Conservation (phyloP, 2,329 filamentous ascomycete species). For the Davidsoniella neocaledoniae region DNA sequence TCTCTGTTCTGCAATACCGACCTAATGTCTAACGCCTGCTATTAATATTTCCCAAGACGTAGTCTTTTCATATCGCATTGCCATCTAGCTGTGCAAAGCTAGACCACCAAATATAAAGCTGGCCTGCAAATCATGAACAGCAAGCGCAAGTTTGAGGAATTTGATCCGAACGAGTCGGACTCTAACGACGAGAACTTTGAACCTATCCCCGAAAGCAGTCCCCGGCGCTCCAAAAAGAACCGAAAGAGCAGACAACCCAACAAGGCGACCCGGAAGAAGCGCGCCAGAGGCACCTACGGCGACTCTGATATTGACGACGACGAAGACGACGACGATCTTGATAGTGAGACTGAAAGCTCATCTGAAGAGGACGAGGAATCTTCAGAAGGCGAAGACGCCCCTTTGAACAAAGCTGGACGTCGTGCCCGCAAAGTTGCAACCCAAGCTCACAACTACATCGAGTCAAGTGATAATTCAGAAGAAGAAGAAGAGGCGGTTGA, state of each 20-base stretch:
- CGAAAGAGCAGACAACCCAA: conserved; percentile 19
- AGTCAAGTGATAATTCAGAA: conserved; percentile 10
- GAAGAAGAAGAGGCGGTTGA: conserved; percentile 21
- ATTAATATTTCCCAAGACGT: conserved; percentile 2
- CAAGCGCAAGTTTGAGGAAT: conserved; percentile 40
- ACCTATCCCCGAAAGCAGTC: conserved; percentile 28
- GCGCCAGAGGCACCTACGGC: conserved; percentile 29
- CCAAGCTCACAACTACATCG: conserved; percentile 8
- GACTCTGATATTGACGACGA: conserved; percentile 49
- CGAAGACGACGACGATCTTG: conserved; percentile 38
- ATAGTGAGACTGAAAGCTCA: conserved; percentile 29
- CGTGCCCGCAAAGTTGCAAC: conserved; percentile 31
- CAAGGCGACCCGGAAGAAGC: conserved; percentile 21
- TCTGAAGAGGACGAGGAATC: conserved; percentile 26
- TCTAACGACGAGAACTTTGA: conserved; percentile 51
- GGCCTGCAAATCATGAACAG: conserved; percentile 26
- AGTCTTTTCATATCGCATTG: conserved; percentile 2
- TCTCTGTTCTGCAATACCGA: neutral
- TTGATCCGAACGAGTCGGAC: conserved; percentile 51
- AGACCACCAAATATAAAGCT: conserved; percentile 7
- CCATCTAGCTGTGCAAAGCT: conserved; percentile 11
- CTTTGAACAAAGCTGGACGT: conserved; percentile 31
- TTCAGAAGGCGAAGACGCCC: conserved; percentile 24
- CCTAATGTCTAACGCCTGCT: conserved; percentile 3
- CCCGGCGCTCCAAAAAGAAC: conserved; percentile 23